Evolutionary conservation across 495 filamentous ascomycete genomes (phyloP), one percentile per base, ranked within the genome.

Genomic region (Umbilicaria muhlenbergii): DNA sequence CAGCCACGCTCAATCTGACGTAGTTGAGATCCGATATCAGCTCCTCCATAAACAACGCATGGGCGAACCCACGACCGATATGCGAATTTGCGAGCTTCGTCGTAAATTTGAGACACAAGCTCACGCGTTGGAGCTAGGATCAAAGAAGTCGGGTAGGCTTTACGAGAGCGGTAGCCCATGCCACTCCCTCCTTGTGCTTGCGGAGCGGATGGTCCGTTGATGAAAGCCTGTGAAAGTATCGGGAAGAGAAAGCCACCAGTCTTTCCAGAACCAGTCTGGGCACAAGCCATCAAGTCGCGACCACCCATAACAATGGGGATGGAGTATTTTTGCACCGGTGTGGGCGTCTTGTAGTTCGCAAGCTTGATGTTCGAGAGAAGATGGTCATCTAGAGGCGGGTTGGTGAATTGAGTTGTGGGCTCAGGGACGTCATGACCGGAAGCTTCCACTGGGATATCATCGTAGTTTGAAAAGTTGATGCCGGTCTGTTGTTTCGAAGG

Each of bases 381-480:
- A 51, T 96, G 91, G 53, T 86, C 78, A 58, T 98, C 91, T 41
- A 98, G 69, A 47, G 91, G 91, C 39, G 91, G 91, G 71, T 89
- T 88, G 58, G 76, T 86, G 74, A 98, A 98, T 37, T 72, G 69
- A 51, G 78, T 78, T 46, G 92, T 81, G 34, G 92, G 85, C 53
- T 96, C 92, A 36, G 91, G 92, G 37, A 94, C 86, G 59, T 92
- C 79, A 37, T 86, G 81, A 36, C 91, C 91, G 46, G 91, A 94
- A 35, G 92, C 89, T 59, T 94, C 91, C 45, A 98, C 92, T 32
- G 91, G 91, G 53, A 98, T 98, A 58, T 98, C 91, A 56, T 98
- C 91, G 64, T 98, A 98, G 69, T 98, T 98, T 67, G 94, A 78
- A 58, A 98, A 98, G 71, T 98, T 98, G 78, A 98, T 96, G 57